phyloP scores from a whole-genome alignment of 306 rosid genomes.

The Inga leiocalycina region DNA sequence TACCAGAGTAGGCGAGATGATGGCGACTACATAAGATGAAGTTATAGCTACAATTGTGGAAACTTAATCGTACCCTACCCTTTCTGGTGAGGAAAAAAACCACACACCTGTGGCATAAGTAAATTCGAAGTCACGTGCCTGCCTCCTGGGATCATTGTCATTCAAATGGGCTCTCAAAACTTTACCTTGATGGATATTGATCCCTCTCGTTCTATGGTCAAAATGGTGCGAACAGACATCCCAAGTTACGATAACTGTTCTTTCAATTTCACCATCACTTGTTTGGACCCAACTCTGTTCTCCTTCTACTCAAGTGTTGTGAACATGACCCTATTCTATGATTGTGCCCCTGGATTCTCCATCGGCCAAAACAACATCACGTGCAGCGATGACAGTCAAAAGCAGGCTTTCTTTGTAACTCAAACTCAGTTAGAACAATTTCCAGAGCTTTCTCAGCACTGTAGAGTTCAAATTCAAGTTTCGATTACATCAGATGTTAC shows the following conservation, averaged over 20 bases:
- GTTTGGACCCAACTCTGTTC: not conserved
- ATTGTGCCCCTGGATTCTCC: not conserved
- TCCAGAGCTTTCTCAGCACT: not conserved
- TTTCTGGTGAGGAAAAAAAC: constrained; percentile 2
- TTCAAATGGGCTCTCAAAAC: not conserved
- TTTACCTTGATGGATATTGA: not conserved
- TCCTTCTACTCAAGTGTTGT: not conserved
- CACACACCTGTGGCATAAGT: not conserved
- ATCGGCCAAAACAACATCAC: not conserved
- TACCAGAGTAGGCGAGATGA: no score
- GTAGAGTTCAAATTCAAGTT: not conserved
- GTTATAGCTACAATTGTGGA: no score
- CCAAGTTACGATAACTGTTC: not conserved
- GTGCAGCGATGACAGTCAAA: not conserved
- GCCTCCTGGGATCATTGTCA: not conserved
- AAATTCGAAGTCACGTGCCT: constrained; percentile 22
- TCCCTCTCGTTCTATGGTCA: no score
- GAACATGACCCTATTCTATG: constrained; percentile 10
- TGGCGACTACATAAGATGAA: no score
- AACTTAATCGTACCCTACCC: constrained; percentile 27
- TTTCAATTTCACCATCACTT: not conserved
- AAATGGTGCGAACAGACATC: constrained; percentile 2
- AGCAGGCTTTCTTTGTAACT: not conserved
- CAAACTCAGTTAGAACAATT: not conserved
- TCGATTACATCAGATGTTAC: not conserved